Evolutionary conservation across 2,329 filamentous ascomycete species (phyloP).

Genomic region (Cercospora sojina): DNA sequence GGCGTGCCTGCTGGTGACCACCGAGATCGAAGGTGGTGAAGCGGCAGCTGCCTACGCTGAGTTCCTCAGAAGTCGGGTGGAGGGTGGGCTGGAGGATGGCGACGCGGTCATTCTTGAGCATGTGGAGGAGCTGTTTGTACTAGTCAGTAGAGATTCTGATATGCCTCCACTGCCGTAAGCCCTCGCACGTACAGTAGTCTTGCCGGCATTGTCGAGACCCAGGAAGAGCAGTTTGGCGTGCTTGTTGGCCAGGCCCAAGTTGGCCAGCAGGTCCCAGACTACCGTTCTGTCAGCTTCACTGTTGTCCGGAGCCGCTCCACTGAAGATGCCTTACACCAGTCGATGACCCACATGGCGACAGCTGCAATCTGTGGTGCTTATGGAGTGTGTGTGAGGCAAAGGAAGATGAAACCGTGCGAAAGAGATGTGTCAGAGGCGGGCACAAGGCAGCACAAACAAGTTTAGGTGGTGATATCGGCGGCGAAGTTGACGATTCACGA

Average conservation of each 20-base stretch:
- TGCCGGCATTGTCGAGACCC: slow-evolving; percentile 90
- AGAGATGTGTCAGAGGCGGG: background rate
- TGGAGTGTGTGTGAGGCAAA: background rate
- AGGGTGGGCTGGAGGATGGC: slow-evolving; percentile 87
- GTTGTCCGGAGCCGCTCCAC: background rate
- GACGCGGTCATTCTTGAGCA: slow-evolving; percentile 96
- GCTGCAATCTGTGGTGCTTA: background rate
- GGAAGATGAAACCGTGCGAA: background rate
- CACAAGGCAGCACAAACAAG: background rate
- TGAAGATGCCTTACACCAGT: slow-evolving; percentile 72
- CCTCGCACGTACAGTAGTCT: slow-evolving; percentile 63
- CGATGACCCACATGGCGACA: slow-evolving; percentile 78
- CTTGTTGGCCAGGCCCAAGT: slow-evolving; percentile 87
- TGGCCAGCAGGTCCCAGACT: slow-evolving; percentile 90
- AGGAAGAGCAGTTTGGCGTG: slow-evolving; percentile 93
- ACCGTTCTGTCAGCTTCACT: slow-evolving; percentile 22
- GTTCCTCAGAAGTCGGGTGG: slow-evolving; percentile 89
- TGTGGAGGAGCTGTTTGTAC: slow-evolving; percentile 65
- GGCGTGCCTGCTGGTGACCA: slow-evolving; percentile 90
- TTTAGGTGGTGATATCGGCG: background rate
- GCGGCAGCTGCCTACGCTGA: slow-evolving; percentile 74
- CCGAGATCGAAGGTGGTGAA: slow-evolving; percentile 94
- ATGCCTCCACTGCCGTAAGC: background rate
- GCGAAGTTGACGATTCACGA: background rate
- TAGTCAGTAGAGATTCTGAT: background rate